Evolutionary conservation across 2,329 filamentous ascomycete genomes (phyloP), one percentile per base, ranked within the genome.

Genomic region (Fusarium stilboides): DNA sequence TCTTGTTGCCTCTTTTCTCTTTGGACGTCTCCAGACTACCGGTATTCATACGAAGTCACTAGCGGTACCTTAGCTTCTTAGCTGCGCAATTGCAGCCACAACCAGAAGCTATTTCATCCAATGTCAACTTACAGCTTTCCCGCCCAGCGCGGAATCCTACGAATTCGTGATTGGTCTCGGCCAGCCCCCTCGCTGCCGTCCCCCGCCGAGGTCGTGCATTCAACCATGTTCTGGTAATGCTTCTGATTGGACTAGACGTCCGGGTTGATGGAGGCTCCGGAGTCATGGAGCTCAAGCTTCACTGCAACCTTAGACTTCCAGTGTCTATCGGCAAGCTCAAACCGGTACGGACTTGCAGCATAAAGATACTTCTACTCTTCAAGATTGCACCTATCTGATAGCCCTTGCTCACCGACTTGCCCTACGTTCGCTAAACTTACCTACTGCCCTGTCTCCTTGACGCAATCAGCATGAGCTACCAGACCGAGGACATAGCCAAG

Each of bases 201-300:
- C 69, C 70, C 69, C 69, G 65, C 71, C 57, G 54, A 65, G 56
- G 58, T 63, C 59, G 62, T 65, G 61, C 70, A 70, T 65, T 54
- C 61, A 57, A 62, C 57, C 57, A 65, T 64, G 64, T 64, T 57
- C 67, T 70, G 65, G 66, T 64, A 71, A 67, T 63, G 50, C 45
- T 51, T 57, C 61, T 77, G 69, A 77, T 78, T 77, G 76, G 76
- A 66, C 57, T 77, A 76, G 71, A 64, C 42, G 50, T 46, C 56
- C 62, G 62, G 65, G 43, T 64, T 62, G 62, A 72, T 73, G 70
- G 73, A 71, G 73, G 65, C 71, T 74, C 67, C 76, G 73, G 71
- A 74, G 58, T 73, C 65, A 68, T 65, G 73, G 73, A 75, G 65
- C 56, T 70, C 46, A 36, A 57, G 70, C 57, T 65, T 52, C 63